Evolutionary conservation across 2,329 filamentous ascomycete species (phyloP).

Genomic region (Colletotrichum echinochloae): DNA sequence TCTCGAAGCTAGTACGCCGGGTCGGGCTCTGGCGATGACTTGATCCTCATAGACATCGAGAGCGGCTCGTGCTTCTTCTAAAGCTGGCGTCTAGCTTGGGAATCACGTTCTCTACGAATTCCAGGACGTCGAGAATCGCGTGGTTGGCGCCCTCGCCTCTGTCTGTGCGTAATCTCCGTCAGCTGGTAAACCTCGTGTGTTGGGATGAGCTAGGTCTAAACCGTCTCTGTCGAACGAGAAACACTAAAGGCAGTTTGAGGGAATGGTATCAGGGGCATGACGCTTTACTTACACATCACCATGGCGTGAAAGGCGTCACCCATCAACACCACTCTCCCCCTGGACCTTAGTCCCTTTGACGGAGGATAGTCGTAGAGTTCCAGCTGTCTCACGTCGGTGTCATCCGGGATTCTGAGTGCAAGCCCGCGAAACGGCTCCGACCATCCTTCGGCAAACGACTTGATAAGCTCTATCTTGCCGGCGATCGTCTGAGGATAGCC

Average conservation of each 20-base stretch:
- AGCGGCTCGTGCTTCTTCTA: constrained; percentile 43
- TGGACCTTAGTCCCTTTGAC: constrained; percentile 49
- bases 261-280: background rate
- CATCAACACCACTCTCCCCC: constrained; percentile 59
- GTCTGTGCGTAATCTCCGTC: constrained; percentile 53
- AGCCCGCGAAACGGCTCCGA: constrained; percentile 61
- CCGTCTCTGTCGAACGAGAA: background rate
- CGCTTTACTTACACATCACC: constrained; percentile 66
- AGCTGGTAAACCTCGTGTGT: constrained; percentile 14
- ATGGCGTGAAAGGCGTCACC: constrained; percentile 70
- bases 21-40: constrained; percentile 56
- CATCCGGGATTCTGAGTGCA: constrained; percentile 54
- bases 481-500: constrained; percentile 54
- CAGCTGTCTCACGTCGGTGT: constrained; percentile 58
- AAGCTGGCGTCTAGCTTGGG: constrained; percentile 40
- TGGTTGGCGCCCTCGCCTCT: constrained; percentile 70
- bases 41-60: constrained; percentile 58
- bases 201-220: background rate
- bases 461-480: constrained; percentile 57
- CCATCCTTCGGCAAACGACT: constrained; percentile 58
- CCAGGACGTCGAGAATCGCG: constrained; percentile 63
- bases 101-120: constrained; percentile 53
- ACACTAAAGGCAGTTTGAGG: background rate
- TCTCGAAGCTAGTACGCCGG: constrained; percentile 62
- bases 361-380: constrained; percentile 63